These are phyloP conservation scores for Thraustotheca clavata DNA, from an alignment of 352 stramenopile genomes.

Conservation along the genomic window DNA sequence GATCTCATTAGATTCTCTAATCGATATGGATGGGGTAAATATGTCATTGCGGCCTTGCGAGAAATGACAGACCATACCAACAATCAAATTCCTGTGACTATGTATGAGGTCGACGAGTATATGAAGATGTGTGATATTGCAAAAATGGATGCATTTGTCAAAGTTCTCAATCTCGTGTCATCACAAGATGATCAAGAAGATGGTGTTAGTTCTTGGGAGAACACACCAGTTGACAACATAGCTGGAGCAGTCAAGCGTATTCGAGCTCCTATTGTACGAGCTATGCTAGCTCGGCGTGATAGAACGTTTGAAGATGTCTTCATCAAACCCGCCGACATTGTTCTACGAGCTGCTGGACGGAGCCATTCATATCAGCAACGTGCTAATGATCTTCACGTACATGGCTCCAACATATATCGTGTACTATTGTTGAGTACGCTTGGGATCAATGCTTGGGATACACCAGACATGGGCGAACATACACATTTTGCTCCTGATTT, in stretches of 20 bases:
- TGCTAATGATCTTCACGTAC: background rate
- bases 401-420: constrained; percentile 2
- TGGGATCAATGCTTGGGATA: background rate
- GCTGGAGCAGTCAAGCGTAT: background rate
- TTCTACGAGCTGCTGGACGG: background rate
- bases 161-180: background rate
- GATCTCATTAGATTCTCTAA: background rate
- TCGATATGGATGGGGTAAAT: background rate
- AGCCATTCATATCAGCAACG: background rate
- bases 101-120: background rate
- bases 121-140: constrained; percentile 1
- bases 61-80: background rate
- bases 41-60: background rate
- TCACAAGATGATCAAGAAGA: background rate
- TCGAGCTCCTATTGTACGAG: background rate
- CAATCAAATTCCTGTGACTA: background rate
- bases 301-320: background rate
- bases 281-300: background rate
- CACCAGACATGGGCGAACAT: background rate
- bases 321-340: background rate
- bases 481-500: background rate
- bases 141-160: background rate
- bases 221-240: background rate
- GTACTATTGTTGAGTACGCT: background rate
- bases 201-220: background rate